Evolutionary conservation across 495 filamentous ascomycete genomes (phyloP), one percentile per base, ranked within the genome.

Genomic region (Emericellopsis terricola): DNA sequence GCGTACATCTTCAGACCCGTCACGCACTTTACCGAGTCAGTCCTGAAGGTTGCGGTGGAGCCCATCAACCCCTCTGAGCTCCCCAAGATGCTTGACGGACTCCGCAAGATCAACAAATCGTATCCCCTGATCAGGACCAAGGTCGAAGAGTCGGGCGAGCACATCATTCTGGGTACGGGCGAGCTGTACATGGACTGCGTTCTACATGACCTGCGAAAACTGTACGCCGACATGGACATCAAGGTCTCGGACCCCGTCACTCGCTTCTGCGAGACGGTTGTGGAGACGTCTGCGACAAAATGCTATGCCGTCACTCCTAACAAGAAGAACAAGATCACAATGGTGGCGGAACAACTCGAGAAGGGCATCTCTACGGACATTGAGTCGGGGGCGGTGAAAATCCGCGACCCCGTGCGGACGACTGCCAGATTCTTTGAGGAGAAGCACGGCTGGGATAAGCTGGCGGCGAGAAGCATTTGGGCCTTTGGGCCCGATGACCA

Each of bases 141-240:
- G 55, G 89, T 97, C 11, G 89, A 97, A 47, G 89, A 97, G 52
- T 94, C 84, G n/a, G 89, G 89, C 10, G 89, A 97, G 51, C 89
- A 97, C 53, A 73, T 96, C 39, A 69, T 97, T 28, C 66, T 97
- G 15, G 89, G 89, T 14, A 96, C 89, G 2, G 89, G 89, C 23
- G 89, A 97, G 49, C 65, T 97, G 5, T 96, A 96, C 58, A 94
- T 97, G 84, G 89, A 97, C 56, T 96, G 87, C 48, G 89, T 94
- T 19, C 72, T 97, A 21, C 85, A 97, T 54, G 89, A 97, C 50
- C 68, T 97, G 10, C 82, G 89, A 31, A 69, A 74, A 17, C 62
- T 94, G 15, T 97, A 94, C 52, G 84, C 87, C n/a, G 85, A 96
- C 48, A 97, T 97, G 89, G 91, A 97, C 48, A 72, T 96, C 55